Evolutionary conservation across 2,329 filamentous ascomycete genomes (phyloP), one percentile per base, ranked within the genome.

Genomic region (Didymella pomorum): DNA sequence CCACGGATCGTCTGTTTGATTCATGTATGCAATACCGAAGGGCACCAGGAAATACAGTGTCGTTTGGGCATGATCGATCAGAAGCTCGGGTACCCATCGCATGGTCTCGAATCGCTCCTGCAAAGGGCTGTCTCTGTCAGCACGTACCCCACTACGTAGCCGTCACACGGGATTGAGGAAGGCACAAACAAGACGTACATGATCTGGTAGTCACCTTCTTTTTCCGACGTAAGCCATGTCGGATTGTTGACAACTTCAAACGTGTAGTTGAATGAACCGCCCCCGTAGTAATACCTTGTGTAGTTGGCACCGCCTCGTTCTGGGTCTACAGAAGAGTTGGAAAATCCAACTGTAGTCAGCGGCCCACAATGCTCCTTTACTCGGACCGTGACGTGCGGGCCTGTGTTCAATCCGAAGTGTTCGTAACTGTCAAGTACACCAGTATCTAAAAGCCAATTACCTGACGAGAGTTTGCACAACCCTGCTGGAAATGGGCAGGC

Each of bases 321-420:
- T 31, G 35, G 52, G 6, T 55, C 52, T 9, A 55, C 21, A 10
- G 31, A 53, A 8, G 41, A 46, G 14, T 43, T 53, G n/a, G 42
- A 53, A 12, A 29, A 46, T 3, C 42, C 50, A 18, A 11, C 18
- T 4, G 52, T 54, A 11, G 28, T n/a, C 4, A 47, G 4, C 16
- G 52, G 52, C 10, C 25, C 52, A 35, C 52, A 54, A 42, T 54
- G 52, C 25, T 54, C 43, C 11, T 18, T 43, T 2, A 54, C 33
- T n/a, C 26, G 43, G 10, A 54, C 9, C 2, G 43, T 31, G 1
- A 54, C 43, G 14, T 31, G 56, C 16, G 53, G 56, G 1, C 64
- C 58, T 1, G 47, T 52, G 31, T 69, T 71, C 29, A 72, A 21
- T 0, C 69, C 70, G 11, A 72, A 51, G 47, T 71, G 50, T 1